phyloP scores from a whole-genome alignment of 768 basidiomycete genomes.

The Lentinula edodes region DNA sequence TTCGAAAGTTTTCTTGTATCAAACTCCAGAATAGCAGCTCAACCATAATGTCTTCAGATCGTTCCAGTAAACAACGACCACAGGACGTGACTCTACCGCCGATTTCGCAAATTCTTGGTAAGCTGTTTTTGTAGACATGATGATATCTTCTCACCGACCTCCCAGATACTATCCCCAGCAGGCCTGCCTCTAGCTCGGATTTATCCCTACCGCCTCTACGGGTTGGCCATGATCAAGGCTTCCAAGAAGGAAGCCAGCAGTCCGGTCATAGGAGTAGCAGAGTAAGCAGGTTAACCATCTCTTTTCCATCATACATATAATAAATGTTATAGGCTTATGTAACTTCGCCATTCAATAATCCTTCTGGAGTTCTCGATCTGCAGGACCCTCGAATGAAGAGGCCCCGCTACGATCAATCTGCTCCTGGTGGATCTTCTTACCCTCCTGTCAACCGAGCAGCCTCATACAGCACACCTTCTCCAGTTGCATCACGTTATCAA shows the following conservation, averaged over 20 bases:
- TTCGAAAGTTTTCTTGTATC: not conserved
- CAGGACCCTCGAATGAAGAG: not conserved
- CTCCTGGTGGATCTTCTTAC: not conserved
- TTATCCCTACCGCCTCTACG: constrained; percentile 7
- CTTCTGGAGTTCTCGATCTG: not conserved
- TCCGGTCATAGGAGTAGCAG: not conserved
- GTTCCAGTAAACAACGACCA: constrained; percentile 2
- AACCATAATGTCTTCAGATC: not conserved
- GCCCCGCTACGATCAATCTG: not conserved
- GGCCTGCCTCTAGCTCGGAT: not conserved
- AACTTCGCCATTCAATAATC: not conserved
- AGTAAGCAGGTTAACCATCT: not conserved
- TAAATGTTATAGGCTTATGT: not conserved
- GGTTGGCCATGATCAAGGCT: not conserved
- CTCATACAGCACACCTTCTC: not conserved
- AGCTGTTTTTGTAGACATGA: not conserved
- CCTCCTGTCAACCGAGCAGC: not conserved
- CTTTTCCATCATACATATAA: not conserved
- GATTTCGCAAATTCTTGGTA: constrained; percentile 13
- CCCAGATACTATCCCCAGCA: constrained; percentile 3
- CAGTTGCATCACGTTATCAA: not conserved
- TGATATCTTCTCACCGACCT: not conserved
- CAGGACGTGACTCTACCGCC: constrained; percentile 11
- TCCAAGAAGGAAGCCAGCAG: not conserved
- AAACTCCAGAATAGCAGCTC: not conserved